Evolutionary conservation across 805 yeast genomes (phyloP).

Genomic region (Hanseniaspora pseudoguilliermondii): DNA sequence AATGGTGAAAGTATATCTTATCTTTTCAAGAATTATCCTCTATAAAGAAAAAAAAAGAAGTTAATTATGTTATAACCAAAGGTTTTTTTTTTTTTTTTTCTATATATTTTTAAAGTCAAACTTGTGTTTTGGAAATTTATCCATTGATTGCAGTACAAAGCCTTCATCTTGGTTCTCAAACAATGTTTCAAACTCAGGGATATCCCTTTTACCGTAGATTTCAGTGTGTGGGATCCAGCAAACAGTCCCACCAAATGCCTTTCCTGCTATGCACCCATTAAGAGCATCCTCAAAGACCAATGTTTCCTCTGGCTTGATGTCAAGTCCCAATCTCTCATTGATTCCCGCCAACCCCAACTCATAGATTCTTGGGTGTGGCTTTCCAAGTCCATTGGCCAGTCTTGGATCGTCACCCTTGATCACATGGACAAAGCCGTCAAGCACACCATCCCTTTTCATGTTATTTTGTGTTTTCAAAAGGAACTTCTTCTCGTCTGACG

Average conservation of each 20-base stretch:
- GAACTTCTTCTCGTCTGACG: conserved; percentile 53
- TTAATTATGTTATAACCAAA: no score
- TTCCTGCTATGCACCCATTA: conserved; percentile 80
- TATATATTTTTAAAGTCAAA: conserved; percentile 27
- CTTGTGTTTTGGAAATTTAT: conserved; percentile 38
- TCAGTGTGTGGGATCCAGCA: conserved; percentile 87
- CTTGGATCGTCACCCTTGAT: conserved; percentile 85
- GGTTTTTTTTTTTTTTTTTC: not conserved
- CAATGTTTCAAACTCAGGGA: conserved; percentile 40
- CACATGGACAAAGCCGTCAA: conserved; percentile 53
- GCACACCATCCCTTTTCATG: conserved; percentile 38
- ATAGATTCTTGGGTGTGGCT: conserved; percentile 93
- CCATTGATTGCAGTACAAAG: conserved; percentile 35
- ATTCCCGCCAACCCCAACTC: conserved; percentile 59
- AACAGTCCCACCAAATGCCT: conserved; percentile 71
- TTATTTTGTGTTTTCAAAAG: conserved; percentile 56
- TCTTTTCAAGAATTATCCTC: conserved; percentile 59
- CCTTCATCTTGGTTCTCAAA: conserved; percentile 46
- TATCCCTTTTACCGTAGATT: conserved; percentile 39
- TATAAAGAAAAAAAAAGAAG: not conserved
- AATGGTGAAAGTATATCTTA: conserved; percentile 93
- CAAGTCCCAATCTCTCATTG: conserved; percentile 39
- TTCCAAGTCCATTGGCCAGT: conserved; percentile 75
- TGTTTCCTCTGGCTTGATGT: conserved; percentile 62
- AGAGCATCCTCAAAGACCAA: conserved; percentile 90